Percentiles rank a stretch among this genome's conserved stretches.
Conservation (phyloP, 2,329 filamentous ascomycete species). For the Plectosphaerella sp. region DNA sequence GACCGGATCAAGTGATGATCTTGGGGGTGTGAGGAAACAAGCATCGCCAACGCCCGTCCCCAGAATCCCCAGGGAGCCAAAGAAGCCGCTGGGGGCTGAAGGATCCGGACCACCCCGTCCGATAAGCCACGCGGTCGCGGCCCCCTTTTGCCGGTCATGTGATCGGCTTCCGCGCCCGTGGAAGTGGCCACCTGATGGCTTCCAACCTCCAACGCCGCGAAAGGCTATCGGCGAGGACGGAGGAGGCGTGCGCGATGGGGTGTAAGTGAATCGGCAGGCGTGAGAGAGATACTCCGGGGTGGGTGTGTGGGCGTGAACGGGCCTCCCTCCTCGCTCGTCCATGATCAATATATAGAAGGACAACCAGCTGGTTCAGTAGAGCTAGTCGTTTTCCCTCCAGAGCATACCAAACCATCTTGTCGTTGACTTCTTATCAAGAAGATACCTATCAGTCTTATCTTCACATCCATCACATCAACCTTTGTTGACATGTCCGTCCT, state of each 20-base stretch:
- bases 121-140: background rate
- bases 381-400: background rate
- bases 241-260: background rate
- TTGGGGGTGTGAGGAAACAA: background rate
- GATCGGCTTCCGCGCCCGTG: constrained; percentile 7
- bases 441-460: background rate
- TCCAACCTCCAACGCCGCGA: background rate
- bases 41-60: background rate
- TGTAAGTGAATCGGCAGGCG: constrained; percentile 4
- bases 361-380: constrained; percentile 1
- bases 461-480: background rate
- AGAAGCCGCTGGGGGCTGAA: background rate
- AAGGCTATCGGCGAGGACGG: background rate
- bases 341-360: constrained; percentile 10
- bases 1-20: background rate
- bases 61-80: background rate
- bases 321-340: no score
- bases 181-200: constrained; percentile 5
- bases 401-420: background rate
- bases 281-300: background rate
- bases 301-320: no score
- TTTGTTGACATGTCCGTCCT: constrained; percentile 20
- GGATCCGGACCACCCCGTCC: background rate
- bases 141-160: constrained; percentile 6
- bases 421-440: background rate